Conservation (phyloP, 192 early-diverging fungal genomes). For the Pilaira anomala region DNA sequence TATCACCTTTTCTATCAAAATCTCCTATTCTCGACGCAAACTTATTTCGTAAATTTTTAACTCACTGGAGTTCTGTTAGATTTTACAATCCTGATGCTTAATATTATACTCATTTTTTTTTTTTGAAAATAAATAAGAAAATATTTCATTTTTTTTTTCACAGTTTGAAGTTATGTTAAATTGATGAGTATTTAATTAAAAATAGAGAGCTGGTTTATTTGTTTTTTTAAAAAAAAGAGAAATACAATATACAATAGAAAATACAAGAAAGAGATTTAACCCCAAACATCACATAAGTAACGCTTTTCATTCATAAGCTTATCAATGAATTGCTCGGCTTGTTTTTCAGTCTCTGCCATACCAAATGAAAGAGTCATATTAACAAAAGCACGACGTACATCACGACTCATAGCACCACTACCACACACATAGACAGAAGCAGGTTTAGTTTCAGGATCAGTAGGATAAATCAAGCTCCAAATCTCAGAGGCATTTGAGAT, state of each 20-base stretch:
- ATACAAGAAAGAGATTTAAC: slow-evolving; percentile 5
- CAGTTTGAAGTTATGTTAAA: not conserved
- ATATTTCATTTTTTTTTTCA: too few relatives aligned
- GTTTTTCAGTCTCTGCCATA: slow-evolving; percentile 10
- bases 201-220: not conserved
- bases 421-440: slow-evolving; percentile 31
- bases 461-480: slow-evolving; percentile 12
- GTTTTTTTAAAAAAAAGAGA: not conserved
- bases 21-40: too few relatives aligned
- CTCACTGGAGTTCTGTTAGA: too few relatives aligned
- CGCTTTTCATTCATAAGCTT: slow-evolving; percentile 14
- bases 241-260: not conserved
- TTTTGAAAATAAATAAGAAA: too few relatives aligned
- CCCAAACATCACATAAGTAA: slow-evolving; percentile 39
- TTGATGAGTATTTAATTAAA: too few relatives aligned
- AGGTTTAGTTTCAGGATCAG: not conserved
- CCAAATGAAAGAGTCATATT: slow-evolving; percentile 21
- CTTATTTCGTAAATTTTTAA: too few relatives aligned
- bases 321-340: slow-evolving; percentile 23
- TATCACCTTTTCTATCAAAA: too few relatives aligned
- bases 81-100: too few relatives aligned
- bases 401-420: slow-evolving; percentile 28
- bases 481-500: slow-evolving; percentile 22
- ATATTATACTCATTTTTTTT: too few relatives aligned
- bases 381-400: slow-evolving; percentile 27